These are phyloP conservation scores for Steccherinum ochraceum DNA, from an alignment of 768 basidiomycete genomes.

Conservation along the genomic window DNA sequence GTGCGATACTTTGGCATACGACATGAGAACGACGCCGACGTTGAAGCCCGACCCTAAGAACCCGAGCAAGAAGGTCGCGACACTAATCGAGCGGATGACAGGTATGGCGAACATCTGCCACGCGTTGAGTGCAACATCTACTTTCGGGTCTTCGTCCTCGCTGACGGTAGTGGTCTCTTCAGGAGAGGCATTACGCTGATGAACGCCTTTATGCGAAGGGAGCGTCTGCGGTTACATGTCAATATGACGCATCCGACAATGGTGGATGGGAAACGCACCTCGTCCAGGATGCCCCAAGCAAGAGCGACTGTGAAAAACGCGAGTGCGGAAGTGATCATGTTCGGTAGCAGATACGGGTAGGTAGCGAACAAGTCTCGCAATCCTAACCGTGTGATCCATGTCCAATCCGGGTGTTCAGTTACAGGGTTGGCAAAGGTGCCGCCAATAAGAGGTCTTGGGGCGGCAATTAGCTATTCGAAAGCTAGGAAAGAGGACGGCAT, in stretches of 20 bases:
- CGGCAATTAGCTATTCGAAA: background rate
- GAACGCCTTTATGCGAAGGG: too few relatives aligned
- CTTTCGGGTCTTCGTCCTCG: background rate
- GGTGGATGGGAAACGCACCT: slow-evolving; percentile 35
- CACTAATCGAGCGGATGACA: slow-evolving; percentile 44
- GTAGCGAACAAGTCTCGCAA: slow-evolving; percentile 40
- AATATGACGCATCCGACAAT: background rate
- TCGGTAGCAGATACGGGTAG: slow-evolving; percentile 60
- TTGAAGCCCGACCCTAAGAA: slow-evolving; percentile 55
- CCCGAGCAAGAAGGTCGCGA: slow-evolving; percentile 44
- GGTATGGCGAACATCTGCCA: slow-evolving; percentile 38
- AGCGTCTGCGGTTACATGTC: background rate
- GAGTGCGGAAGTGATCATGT: slow-evolving; percentile 38
- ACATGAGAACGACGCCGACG: slow-evolving; percentile 59
- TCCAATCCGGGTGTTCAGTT: too few relatives aligned
- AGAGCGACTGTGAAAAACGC: slow-evolving; percentile 35
- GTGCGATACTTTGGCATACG: slow-evolving; percentile 50
- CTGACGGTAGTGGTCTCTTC: background rate
- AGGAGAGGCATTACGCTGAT: background rate
- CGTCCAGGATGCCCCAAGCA: slow-evolving; percentile 43
- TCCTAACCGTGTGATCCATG: slow-evolving; percentile 30
- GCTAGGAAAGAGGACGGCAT: slow-evolving; percentile 9
- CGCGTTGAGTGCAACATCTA: background rate
- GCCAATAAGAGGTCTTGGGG: slow-evolving; percentile 51
- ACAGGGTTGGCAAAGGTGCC: slow-evolving; percentile 53